A percentile compares a stretch with the other conserved stretches of the same genome.
These are phyloP conservation scores for Leccinum rimulosum DNA, from an alignment of 768 basidiomycete genomes.

Conservation along the genomic window DNA sequence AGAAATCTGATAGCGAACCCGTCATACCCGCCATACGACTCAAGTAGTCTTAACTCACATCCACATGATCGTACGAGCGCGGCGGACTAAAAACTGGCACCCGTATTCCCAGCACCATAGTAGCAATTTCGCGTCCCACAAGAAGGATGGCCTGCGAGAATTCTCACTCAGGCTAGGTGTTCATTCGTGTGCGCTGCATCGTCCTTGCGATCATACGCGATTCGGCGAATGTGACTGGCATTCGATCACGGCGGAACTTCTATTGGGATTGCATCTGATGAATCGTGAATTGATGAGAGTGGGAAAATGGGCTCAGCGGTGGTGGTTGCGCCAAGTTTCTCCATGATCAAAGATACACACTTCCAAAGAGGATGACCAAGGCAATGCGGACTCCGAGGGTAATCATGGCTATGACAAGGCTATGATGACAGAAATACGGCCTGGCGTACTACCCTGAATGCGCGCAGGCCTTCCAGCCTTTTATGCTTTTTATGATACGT, in stretches of 20 bases:
- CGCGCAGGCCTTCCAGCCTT: neutral
- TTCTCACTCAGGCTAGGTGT: neutral
- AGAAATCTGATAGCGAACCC: neutral
- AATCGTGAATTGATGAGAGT: neutral
- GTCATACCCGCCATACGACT: neutral
- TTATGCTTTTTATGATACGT: neutral
- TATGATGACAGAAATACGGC: neutral
- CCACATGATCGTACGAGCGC: neutral
- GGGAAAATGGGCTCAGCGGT: neutral
- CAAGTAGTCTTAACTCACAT: neutral
- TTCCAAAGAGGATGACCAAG: neutral
- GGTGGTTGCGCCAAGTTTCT: neutral
- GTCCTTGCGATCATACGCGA: neutral
- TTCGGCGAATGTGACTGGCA: neutral
- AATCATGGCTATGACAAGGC: neutral
- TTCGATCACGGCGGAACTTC: neutral
- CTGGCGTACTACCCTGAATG: neutral
- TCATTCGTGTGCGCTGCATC: neutral
- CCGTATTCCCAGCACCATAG: neutral
- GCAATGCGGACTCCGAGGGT: neutral
- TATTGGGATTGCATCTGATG: neutral
- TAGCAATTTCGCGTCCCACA: neutral
- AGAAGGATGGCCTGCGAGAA: neutral
- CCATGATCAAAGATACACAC: neutral
- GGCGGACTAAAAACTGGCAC: neutral